Base-by-base conservation (phyloP, 768 basidiomycete genomes). In the Agrocybe pediades region DNA sequence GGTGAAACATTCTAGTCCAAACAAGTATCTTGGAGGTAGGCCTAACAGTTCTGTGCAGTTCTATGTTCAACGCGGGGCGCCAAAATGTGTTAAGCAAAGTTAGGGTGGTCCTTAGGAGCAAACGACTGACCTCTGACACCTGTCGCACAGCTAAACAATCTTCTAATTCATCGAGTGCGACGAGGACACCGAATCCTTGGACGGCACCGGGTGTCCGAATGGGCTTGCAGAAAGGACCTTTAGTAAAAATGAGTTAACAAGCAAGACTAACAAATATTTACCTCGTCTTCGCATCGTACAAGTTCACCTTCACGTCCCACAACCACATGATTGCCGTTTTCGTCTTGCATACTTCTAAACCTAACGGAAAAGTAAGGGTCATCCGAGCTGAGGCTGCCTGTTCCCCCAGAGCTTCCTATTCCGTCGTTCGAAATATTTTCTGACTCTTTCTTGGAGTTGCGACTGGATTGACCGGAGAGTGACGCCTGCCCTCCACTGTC, bases 171-270 rank as follows among this genome's bases (percentile, higher is more conserved):
- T 87, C 84, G 0, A 92, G 70, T 1, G 80, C 88, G 46, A 93
- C 79, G 3, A 92, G 75, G 0, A 92, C 86, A n/a, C 90, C 91
- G 62, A 87, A 94, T 0, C 83, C 85, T 71, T 94, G 92, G 1
- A 92, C 80, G 1, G 90, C 85, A 2, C 91, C 91, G 11, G 90
- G 92, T 0, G 86, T 84, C 0, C 85, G 82, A 44, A 94, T 94
- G 0, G 91, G 92, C 86, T n/a, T 88, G 49, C 6, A 41, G 30
- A 44, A 4, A 33, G 40, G 20, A 49, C 26, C 15, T 59, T 61
- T 16, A 53, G 26, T 17, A 43, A 44, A 20, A 23, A 17, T 13
- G 41, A 26, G 20, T 2, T 16, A 39, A 9, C 17, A 23, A 27
- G 16, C 49, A 27, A 44, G 29, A n/a, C 11, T 25, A n/a, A 49